Percentiles rank a stretch among this genome's conserved stretches.
Conservation (phyloP, 495 filamentous ascomycete genomes). For the Aspergillus kassunensis region DNA sequence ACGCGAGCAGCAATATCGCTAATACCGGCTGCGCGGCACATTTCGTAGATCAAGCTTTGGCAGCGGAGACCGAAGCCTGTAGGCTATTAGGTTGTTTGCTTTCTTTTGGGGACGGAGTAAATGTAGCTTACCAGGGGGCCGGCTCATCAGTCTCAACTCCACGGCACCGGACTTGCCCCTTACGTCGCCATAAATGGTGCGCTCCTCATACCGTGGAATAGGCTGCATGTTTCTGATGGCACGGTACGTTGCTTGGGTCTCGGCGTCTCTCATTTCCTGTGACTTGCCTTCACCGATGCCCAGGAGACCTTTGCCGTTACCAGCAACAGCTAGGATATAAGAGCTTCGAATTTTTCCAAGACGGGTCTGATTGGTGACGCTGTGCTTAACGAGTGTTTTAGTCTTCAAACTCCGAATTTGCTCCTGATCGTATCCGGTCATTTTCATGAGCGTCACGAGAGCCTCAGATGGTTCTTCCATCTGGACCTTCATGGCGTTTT, state of each 20-base stretch:
- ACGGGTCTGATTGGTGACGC: slow-evolving; percentile 88
- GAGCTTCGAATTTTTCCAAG: slow-evolving; percentile 80
- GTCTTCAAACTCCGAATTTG: slow-evolving; percentile 52
- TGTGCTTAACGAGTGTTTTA: slow-evolving; percentile 66
- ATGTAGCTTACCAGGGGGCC: slow-evolving; percentile 74
- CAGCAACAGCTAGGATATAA: slow-evolving; percentile 72
- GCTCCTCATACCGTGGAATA: slow-evolving; percentile 79
- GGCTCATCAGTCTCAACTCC: slow-evolving; percentile 69
- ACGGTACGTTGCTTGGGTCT: slow-evolving; percentile 61
- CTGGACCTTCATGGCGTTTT: not conserved
- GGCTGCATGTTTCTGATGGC: slow-evolving; percentile 86
- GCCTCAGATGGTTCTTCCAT: slow-evolving; percentile 45
- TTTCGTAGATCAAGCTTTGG: slow-evolving; percentile 87
- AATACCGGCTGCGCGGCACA: slow-evolving; percentile 79
- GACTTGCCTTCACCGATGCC: slow-evolving; percentile 89
- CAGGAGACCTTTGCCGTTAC: slow-evolving; percentile 77
- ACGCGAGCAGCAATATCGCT: slow-evolving; percentile 78
- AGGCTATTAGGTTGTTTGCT: slow-evolving; percentile 16
- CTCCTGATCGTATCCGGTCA: slow-evolving; percentile 60
- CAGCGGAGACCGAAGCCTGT: slow-evolving; percentile 88
- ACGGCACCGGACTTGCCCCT: slow-evolving; percentile 80
- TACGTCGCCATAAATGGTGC: slow-evolving; percentile 87
- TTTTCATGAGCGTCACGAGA: slow-evolving; percentile 57
- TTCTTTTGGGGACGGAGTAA: not conserved
- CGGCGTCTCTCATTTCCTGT: slow-evolving; percentile 61